Percentiles rank a stretch among this genome's conserved stretches.
Evolutionary conservation across 192 early-diverging fungal genomes (phyloP).

Genomic region (Lunasporangiospora selenospora): DNA sequence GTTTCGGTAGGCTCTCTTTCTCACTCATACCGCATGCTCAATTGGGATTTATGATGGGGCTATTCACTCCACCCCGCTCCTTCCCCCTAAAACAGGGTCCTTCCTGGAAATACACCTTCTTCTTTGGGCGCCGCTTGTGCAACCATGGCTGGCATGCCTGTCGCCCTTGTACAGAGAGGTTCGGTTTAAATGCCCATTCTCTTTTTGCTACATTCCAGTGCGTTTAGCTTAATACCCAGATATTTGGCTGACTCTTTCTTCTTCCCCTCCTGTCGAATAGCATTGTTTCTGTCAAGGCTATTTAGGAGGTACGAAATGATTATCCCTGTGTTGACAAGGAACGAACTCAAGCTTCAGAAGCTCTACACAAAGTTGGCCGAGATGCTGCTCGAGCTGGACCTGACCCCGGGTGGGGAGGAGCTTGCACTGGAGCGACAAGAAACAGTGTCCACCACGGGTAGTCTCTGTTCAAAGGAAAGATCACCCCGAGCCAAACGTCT

Average conservation of each 20-base stretch:
- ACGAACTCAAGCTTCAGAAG: conserved; percentile 6
- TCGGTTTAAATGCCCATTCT: not conserved
- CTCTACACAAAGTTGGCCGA: conserved; percentile 18
- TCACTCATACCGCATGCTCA: too few relatives aligned
- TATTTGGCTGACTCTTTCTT: too few relatives aligned
- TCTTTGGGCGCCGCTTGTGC: conserved; percentile 60
- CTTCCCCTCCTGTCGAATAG: too few relatives aligned
- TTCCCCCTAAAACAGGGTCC: too few relatives aligned
- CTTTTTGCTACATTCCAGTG: not conserved
- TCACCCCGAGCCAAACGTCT: not conserved
- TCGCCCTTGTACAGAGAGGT: conserved; percentile 50
- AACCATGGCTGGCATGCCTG: conserved; percentile 45
- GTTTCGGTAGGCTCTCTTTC: conserved; percentile 61
- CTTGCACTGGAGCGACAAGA: not conserved
- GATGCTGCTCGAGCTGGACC: conserved; percentile 19
- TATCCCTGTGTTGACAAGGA: conserved; percentile 15
- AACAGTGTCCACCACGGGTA: too few relatives aligned
- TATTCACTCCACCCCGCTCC: too few relatives aligned
- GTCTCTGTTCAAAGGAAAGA: not conserved
- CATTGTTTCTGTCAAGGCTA: conserved; percentile 10
- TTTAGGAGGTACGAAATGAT: conserved; percentile 38
- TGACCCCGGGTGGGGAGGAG: not conserved
- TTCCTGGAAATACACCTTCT: conserved; percentile 43
- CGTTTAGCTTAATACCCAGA: too few relatives aligned
- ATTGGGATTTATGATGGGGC: too few relatives aligned